Evolutionary conservation across 2,329 filamentous ascomycete genomes (phyloP), one percentile per base, ranked within the genome.

Genomic region (Penicillium sp.): DNA sequence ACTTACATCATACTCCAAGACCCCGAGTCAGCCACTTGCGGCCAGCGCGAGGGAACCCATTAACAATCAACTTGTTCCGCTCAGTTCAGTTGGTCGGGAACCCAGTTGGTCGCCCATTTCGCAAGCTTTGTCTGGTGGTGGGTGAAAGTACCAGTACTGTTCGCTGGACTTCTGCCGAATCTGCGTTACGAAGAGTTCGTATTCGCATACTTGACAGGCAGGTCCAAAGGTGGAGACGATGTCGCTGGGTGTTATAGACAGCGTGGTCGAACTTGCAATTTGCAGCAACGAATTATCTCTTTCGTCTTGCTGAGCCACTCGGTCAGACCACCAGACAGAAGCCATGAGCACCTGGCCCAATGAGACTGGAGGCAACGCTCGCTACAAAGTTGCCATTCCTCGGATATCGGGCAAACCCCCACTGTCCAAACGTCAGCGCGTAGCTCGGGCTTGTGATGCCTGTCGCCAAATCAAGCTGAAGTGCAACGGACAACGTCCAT

Each of bases 371-470:
- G 51, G 51, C 37, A 54, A 54, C 24, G 22, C 35, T 38, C 51
- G 37, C 51, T 54, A 28, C 51, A 54, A 54, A 54, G 51, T 54
- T 40, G 51, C 51, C 15, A 54, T 54, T 40, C 51, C 51, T n/a
- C 35, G 51, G 15, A 38, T 42, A 28, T 24, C 51, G 51, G 35
- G 51, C 2, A 37, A 10, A 28, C 12, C 8, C 17, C 19, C 51
- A 24, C 22, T 28, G 4, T 13, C 35, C 12, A 54, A 54, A 42
- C 51, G 51, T 12, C 35, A 40, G 28, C 51, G 51, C 12, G 37
- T 54, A n/a, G 37, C 51, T n/a, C 51, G 51, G 7, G 51, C 51
- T 12, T 54, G 51, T 30, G 24, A 54, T 40, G 51, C 51, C 15
- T 54, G 51, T 40, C 51, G 35, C 19, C 15, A n/a, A 13, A 54